Evolutionary conservation across 2,329 filamentous ascomycete genomes (phyloP).

Genomic region (Aureobasidium sp.): DNA sequence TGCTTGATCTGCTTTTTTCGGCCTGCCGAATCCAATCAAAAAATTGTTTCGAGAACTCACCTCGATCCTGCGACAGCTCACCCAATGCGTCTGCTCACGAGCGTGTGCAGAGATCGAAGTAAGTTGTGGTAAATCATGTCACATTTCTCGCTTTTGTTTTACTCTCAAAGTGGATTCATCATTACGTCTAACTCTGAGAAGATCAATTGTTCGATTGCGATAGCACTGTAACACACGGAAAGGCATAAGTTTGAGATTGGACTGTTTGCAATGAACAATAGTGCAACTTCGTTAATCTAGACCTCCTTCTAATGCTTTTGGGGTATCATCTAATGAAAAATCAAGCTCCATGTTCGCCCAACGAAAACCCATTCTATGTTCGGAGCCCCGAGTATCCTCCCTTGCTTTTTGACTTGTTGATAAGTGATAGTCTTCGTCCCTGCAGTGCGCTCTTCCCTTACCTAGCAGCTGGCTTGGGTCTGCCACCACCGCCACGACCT

Average conservation of each 20-base stretch:
- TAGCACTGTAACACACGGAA: no score
- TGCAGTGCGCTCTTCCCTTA: background rate
- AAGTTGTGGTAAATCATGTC: no score
- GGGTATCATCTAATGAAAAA: slow-evolving; percentile 15
- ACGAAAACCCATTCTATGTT: background rate
- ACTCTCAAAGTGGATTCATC: no score
- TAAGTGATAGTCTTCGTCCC: background rate
- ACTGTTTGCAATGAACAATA: background rate
- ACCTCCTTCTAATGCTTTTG: slow-evolving; percentile 14
- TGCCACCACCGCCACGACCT: slow-evolving; percentile 12
- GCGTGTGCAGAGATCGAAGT: no score
- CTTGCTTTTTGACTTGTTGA: background rate
- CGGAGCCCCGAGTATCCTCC: background rate
- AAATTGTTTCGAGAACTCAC: no score
- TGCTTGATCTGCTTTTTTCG: background rate
- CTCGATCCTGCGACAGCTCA: no score
- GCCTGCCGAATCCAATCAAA: background rate
- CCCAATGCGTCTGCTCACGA: no score
- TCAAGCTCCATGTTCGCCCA: slow-evolving; percentile 1
- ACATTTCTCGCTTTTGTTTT: no score
- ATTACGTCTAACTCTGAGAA: no score
- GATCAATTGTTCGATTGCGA: no score
- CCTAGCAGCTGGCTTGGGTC: background rate
- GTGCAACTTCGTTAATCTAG: background rate
- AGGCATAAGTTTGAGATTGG: no score